A percentile compares a stretch with the other conserved stretches of the same genome.
Conservation (phyloP, 768 basidiomycete species). For the Amanita brunnescens region DNA sequence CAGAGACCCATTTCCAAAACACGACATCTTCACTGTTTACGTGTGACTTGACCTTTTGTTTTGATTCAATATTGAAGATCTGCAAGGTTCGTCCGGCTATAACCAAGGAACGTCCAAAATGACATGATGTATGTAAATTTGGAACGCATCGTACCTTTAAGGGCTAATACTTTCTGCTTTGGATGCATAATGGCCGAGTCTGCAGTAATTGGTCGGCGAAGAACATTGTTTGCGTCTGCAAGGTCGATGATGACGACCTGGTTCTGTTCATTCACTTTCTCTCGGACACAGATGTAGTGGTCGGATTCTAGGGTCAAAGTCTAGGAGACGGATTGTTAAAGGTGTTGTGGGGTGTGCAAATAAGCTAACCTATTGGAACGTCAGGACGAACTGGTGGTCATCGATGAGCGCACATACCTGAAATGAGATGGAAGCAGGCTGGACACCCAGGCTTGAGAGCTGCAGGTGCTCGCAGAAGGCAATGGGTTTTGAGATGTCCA, state of each 20-base stretch:
- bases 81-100: constrained; percentile 90
- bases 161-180: constrained; percentile 89
- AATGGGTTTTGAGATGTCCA: constrained; percentile 65
- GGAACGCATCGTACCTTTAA: constrained; percentile 63
- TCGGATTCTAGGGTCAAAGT: constrained; percentile 95
- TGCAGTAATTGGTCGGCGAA: constrained; percentile 93
- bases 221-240: constrained; percentile 93
- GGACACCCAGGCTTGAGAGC: constrained; percentile 91
- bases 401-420: constrained; percentile 51
- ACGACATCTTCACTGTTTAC: constrained; percentile 88
- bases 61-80: constrained; percentile 96
- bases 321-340: constrained; percentile 26
- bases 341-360: neutral
- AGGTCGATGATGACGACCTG: constrained; percentile 99
- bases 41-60: constrained; percentile 96
- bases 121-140: constrained; percentile 2
- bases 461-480: constrained; percentile 88
- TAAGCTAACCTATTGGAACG: constrained; percentile 21
- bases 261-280: constrained; percentile 90
- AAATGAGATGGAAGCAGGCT: constrained; percentile 95
- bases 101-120: constrained; percentile 8
- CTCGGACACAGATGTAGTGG: constrained; percentile 96
- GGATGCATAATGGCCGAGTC: constrained; percentile 99
- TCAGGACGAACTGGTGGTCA: constrained; percentile 21
- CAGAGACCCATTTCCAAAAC: constrained; percentile 99